Evolutionary conservation across 345 rosid genomes (phyloP).

Genomic region (Ceriops decandra): DNA sequence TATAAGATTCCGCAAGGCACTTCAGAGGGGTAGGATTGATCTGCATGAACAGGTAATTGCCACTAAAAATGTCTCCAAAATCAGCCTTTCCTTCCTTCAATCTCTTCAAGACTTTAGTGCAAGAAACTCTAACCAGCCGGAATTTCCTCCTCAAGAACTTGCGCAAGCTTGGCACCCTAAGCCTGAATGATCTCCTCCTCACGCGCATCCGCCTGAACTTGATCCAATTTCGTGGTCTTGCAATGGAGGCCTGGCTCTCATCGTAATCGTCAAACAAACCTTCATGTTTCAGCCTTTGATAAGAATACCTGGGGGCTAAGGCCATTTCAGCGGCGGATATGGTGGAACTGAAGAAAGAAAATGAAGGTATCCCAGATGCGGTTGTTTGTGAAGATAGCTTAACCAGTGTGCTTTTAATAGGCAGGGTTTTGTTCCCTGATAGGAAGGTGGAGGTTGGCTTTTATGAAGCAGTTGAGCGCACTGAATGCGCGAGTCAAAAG

Average conservation of each 20-base stretch:
- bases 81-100: constrained; percentile 56
- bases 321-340: constrained; percentile 30
- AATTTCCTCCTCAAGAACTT: constrained; percentile 37
- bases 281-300: constrained; percentile 41
- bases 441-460: constrained; percentile 4
- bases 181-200: constrained; percentile 47
- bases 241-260: constrained; percentile 3
- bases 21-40: constrained; percentile 57
- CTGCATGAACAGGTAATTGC: constrained; percentile 69
- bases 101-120: constrained; percentile 50
- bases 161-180: constrained; percentile 42
- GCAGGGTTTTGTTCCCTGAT: too few relatives aligned
- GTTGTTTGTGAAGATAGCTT: background rate
- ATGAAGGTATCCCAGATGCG: background rate
- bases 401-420: background rate
- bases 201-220: constrained; percentile 41
- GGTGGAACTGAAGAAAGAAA: background rate
- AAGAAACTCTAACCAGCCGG: constrained; percentile 17
- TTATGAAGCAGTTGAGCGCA: constrained; percentile 27
- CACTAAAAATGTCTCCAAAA: constrained; percentile 75
- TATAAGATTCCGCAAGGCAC: constrained; percentile 16
- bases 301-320: constrained; percentile 29
- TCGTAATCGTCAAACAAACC: constrained; percentile 9
- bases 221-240: constrained; percentile 30
- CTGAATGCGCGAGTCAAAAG: constrained; percentile 14